Evolutionary conservation across 352 stramenopile species (phyloP).

Genomic region (Phytophthora quininea): DNA sequence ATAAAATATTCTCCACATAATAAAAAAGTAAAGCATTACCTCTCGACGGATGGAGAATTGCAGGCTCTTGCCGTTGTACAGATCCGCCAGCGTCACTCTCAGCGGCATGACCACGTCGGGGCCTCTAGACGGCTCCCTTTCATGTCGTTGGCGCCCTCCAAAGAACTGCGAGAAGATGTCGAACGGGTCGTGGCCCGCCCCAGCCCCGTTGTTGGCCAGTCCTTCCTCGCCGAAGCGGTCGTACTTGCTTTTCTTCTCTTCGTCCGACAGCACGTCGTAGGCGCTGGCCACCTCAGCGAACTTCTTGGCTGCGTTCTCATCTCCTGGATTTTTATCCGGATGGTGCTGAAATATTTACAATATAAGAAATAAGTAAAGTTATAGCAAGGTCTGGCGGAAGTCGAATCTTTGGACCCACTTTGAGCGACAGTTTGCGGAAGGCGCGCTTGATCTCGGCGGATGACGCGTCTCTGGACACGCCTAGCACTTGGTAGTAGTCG

Average conservation of each 20-base stretch:
- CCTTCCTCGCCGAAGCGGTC: constrained; percentile 92
- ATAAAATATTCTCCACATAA: neutral
- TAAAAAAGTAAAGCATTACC: constrained; percentile 14
- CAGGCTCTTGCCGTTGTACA: constrained; percentile 96
- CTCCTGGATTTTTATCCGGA: constrained; percentile 90
- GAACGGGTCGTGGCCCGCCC: constrained; percentile 68
- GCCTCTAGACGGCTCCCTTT: constrained; percentile 63
- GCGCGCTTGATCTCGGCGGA: constrained; percentile 79
- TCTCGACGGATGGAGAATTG: constrained; percentile 94
- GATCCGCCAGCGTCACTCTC: constrained; percentile 93
- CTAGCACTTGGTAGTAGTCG: constrained; percentile 82
- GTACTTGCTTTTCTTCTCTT: constrained; percentile 90
- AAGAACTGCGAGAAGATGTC: constrained; percentile 88
- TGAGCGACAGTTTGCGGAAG: constrained; percentile 91
- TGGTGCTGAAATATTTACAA: constrained; percentile 57
- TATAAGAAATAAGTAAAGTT: neutral
- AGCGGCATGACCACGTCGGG: constrained; percentile 89
- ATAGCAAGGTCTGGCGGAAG: neutral
- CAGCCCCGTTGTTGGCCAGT: constrained; percentile 59
- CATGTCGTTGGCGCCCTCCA: constrained; percentile 42
- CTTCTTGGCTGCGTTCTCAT: constrained; percentile 83
- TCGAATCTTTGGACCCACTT: constrained; percentile 38
- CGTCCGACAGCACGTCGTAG: constrained; percentile 92
- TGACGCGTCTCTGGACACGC: constrained; percentile 66
- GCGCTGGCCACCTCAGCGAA: constrained; percentile 88